Base-by-base conservation (phyloP, 257 asterid genomes). In the Jasminum sambac region DNA sequence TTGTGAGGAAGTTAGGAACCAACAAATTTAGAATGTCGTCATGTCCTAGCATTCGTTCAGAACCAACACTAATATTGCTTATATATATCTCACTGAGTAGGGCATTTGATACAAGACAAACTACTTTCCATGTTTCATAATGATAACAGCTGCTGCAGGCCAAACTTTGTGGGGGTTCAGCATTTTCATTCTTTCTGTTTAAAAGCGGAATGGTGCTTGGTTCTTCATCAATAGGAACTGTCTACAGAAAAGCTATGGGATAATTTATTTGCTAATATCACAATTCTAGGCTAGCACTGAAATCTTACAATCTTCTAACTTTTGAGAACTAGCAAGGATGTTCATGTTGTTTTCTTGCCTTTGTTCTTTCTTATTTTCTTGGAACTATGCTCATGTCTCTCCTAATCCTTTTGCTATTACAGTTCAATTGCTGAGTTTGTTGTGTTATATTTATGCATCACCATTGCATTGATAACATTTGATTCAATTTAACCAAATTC, bases 361-460 rank as follows among this genome's bases (percentile, higher is more conserved):
- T 11, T 44, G 64, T 66, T 36, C 44, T 36, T 71, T 38, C 40
- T 46, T 16, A 16, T 76, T 39, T 37, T 21, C 16, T 46, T 37
- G 46, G 0, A 39, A 19, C 10, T 37, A 44, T 57, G 24, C 44
- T 24, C 66, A 39, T 55, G 44, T 62, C 41, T 19, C 25, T 43
- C 39, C 59, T 36, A 59, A 50, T 14, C 12, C 16, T 43, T 41
- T 39, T 48, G 55, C 55, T 77, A 59, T 65, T 41, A 38, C 39
- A 7, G 4, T 21, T 44, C 68, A 21, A 19, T 57, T 64, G 30
- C 30, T 21, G 40, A 55, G 58, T 19, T 44, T 42, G n/a, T 37
- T 16, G 21, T 44, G 38, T 39, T 39, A 17, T 17, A 50, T 7
- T n/a, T 19, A 6, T 50, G 59, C 19, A 50, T 50, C 19, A 11